Evolutionary conservation across 306 rosid species (phyloP).

Genomic region (Ziziphus jujuba): DNA sequence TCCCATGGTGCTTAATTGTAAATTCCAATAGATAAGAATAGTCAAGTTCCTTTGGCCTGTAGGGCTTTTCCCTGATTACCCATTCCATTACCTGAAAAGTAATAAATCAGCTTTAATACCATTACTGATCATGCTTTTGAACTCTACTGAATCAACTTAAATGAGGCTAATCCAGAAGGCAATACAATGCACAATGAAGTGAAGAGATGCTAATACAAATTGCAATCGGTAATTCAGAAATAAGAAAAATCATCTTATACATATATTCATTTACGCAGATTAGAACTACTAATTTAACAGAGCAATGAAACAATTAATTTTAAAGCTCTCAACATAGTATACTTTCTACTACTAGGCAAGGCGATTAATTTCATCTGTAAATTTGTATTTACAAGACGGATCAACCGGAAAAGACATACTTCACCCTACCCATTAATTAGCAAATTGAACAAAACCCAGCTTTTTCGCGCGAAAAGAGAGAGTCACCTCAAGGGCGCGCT

Average conservation of each 20-base stretch:
- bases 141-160: neutral
- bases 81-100: constrained; percentile 86
- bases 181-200: too few species aligned
- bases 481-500: constrained; percentile 81
- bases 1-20: constrained; percentile 74
- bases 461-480: too few species aligned
- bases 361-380: too few species aligned
- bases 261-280: too few species aligned
- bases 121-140: neutral
- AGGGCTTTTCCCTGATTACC: constrained; percentile 89
- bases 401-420: neutral
- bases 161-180: constrained; percentile 1
- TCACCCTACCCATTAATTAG: neutral
- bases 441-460: neutral
- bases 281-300: too few species aligned
- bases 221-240: too few species aligned
- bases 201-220: too few species aligned
- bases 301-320: too few species aligned
- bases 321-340: too few species aligned
- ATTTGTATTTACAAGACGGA: neutral
- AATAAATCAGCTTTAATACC: constrained; percentile 9
- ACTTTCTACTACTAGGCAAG: too few species aligned
- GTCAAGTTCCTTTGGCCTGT: constrained; percentile 70
- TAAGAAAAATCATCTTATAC: too few species aligned
- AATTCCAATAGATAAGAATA: constrained; percentile 84